These are phyloP conservation scores for Vishniacozyma victoriae DNA, from an alignment of 768 basidiomycete genomes.

Conservation along the genomic window DNA sequence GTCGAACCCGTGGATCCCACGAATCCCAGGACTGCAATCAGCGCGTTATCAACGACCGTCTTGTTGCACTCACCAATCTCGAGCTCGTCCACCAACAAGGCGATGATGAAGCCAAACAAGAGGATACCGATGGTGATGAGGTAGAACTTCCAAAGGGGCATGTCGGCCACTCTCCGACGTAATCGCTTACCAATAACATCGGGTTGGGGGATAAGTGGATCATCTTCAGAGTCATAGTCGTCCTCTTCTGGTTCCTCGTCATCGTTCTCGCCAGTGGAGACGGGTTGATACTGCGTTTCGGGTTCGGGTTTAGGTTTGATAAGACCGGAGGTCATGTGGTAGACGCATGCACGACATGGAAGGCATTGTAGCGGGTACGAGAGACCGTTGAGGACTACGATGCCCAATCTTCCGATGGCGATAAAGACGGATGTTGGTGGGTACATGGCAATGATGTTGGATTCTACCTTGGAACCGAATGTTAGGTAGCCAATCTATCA, in stretches of 20 bases:
- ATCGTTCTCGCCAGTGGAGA: not conserved
- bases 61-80: slow-evolving; percentile 37
- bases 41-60: not conserved
- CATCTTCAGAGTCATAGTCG: slow-evolving; percentile 37
- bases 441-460: slow-evolving; percentile 87
- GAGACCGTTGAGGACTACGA: slow-evolving; percentile 81
- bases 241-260: slow-evolving; percentile 15
- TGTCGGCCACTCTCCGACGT: slow-evolving; percentile 15
- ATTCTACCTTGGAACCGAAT: slow-evolving; percentile 82
- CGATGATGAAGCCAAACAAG: slow-evolving; percentile 31
- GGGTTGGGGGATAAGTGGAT: slow-evolving; percentile 23
- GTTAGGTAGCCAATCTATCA: slow-evolving; percentile 68
- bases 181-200: slow-evolving; percentile 11
- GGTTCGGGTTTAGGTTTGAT: slow-evolving; percentile 8
- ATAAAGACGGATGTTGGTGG: slow-evolving; percentile 74
- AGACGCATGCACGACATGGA: slow-evolving; percentile 84
- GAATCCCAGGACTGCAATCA: slow-evolving; percentile 72
- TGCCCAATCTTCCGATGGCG: slow-evolving; percentile 85
- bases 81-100: slow-evolving; percentile 43
- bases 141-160: slow-evolving; percentile 29
- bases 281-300: not conserved
- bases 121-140: slow-evolving; percentile 35
- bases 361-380: slow-evolving; percentile 93
- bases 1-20: slow-evolving; percentile 96
- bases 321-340: slow-evolving; percentile 51